Percentiles rank a stretch among this genome's conserved stretches.
Conservation (phyloP, 2,329 filamentous ascomycete genomes). For the Colletotrichum sp. region DNA sequence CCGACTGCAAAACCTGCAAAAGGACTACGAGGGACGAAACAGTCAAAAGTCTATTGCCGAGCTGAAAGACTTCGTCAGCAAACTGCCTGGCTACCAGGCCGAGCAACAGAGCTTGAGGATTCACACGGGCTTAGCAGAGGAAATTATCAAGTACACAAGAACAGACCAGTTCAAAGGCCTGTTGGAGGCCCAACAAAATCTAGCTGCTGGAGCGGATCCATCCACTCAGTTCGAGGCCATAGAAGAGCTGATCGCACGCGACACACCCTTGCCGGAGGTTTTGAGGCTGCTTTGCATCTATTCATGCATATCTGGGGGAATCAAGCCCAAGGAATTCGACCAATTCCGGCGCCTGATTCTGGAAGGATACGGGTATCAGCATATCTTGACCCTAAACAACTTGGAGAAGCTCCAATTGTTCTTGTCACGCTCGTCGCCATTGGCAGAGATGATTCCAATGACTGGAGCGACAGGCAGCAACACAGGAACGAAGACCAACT, state of each 20-base stretch:
- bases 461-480: conserved; percentile 66
- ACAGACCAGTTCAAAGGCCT: conserved; percentile 88
- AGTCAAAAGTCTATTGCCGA: conserved; percentile 85
- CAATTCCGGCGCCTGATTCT: conserved; percentile 86
- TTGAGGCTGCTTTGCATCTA: conserved; percentile 89
- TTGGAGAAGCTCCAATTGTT: conserved; percentile 92
- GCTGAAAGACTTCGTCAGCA: conserved; percentile 92
- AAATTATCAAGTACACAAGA: conserved; percentile 91
- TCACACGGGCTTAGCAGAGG: conserved; percentile 90
- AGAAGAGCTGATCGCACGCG: conserved; percentile 91
- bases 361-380: conserved; percentile 94
- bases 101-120: conserved; percentile 93
- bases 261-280: conserved; percentile 80
- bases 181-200: conserved; percentile 93
- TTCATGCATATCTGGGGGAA: conserved; percentile 86
- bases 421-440: conserved; percentile 75
- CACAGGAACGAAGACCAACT: conserved; percentile 81
- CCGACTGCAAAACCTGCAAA: conserved; percentile 80
- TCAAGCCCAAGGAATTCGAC: conserved; percentile 88
- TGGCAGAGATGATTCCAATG: conserved; percentile 83
- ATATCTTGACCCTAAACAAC: conserved; percentile 85
- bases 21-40: conserved; percentile 87
- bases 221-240: conserved; percentile 89
- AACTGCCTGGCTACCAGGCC: conserved; percentile 88
- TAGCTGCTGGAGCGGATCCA: conserved; percentile 88